These are phyloP conservation scores for Flaveria ramosissima DNA, from an alignment of 129 eudicot species.

Conservation along the genomic window DNA sequence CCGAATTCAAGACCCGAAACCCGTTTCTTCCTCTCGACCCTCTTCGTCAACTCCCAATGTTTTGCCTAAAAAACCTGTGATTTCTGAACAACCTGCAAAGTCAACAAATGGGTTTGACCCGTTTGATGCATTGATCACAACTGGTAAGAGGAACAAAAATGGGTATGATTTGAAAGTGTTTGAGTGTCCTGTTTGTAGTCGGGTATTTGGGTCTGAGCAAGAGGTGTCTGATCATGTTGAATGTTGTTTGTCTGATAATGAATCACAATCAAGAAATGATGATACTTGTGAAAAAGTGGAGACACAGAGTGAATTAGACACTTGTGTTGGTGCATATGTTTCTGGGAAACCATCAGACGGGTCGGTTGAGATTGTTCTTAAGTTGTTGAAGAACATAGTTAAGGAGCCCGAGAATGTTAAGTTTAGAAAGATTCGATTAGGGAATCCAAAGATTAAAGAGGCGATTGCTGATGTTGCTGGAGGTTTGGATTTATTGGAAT, in stretches of 20 bases:
- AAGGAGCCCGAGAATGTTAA: constrained; percentile 84
- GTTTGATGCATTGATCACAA: constrained; percentile 65
- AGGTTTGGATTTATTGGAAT: constrained; percentile 80
- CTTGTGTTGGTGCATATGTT: constrained; percentile 56
- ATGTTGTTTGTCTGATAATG: constrained; percentile 44
- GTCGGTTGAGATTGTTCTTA: constrained; percentile 59
- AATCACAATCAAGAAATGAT: constrained; percentile 16
- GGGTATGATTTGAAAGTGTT: constrained; percentile 76
- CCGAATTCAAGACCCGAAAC: constrained; percentile 34
- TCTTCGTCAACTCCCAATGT: constrained; percentile 19
- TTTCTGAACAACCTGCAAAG: constrained; percentile 19
- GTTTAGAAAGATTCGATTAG: constrained; percentile 78
- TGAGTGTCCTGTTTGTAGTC: constrained; percentile 85
- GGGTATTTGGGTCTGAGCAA: constrained; percentile 60
- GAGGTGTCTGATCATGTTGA: constrained; percentile 83
- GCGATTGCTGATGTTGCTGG: constrained; percentile 80
- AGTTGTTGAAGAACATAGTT: constrained; percentile 69
- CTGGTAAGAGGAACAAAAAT: constrained; percentile 71
- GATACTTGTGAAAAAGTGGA: neutral
- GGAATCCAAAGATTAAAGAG: constrained; percentile 81
- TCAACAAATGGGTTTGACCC: constrained; percentile 76
- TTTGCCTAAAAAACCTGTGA: constrained; percentile 18
- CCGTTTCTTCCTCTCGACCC: constrained; percentile 24
- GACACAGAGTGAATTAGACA: constrained; percentile 43
- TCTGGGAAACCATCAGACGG: constrained; percentile 74